These are phyloP conservation scores for Francoa sonchifolia DNA, from an alignment of 441 rosid species.

Conservation along the genomic window DNA sequence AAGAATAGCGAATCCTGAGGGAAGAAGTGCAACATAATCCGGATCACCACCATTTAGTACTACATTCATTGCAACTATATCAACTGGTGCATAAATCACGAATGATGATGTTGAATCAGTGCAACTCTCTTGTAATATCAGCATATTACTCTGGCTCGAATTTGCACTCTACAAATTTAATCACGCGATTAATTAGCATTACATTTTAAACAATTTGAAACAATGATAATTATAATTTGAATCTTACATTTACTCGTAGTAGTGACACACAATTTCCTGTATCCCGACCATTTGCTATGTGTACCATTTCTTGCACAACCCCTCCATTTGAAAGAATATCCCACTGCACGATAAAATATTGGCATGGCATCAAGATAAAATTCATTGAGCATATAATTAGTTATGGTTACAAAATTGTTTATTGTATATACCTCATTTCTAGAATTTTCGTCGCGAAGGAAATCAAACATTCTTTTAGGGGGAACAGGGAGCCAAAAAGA, in stretches of 20 bases:
- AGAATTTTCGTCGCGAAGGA: slow-evolving; percentile 63
- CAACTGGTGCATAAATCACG: slow-evolving; percentile 75
- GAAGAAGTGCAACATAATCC: slow-evolving; percentile 66
- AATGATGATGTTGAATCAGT: slow-evolving; percentile 51
- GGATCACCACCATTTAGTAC: slow-evolving; percentile 66
- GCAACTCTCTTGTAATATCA: slow-evolving; percentile 72
- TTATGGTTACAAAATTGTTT: too few species aligned
- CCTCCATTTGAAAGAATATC: slow-evolving; percentile 72
- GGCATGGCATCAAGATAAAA: too few species aligned
- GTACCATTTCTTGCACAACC: slow-evolving; percentile 53
- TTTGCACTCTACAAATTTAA: too few species aligned
- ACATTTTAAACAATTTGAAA: too few species aligned
- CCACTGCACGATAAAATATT: too few species aligned
- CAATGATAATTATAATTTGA: too few species aligned
- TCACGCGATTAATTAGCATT: too few species aligned
- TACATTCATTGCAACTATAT: slow-evolving; percentile 43
- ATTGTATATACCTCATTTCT: too few species aligned
- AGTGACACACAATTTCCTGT: slow-evolving; percentile 70
- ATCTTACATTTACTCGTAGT: slow-evolving; percentile 64
- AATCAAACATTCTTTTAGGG: slow-evolving; percentile 54
- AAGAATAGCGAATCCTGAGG: slow-evolving; percentile 75
- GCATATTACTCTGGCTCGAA: slow-evolving; percentile 59
- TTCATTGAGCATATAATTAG: too few species aligned
- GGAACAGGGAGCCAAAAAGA: slow-evolving; percentile 85
- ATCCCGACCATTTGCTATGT: slow-evolving; percentile 70